Conservation (phyloP, 257 asterid genomes). For the Verbascum thapsus region DNA sequence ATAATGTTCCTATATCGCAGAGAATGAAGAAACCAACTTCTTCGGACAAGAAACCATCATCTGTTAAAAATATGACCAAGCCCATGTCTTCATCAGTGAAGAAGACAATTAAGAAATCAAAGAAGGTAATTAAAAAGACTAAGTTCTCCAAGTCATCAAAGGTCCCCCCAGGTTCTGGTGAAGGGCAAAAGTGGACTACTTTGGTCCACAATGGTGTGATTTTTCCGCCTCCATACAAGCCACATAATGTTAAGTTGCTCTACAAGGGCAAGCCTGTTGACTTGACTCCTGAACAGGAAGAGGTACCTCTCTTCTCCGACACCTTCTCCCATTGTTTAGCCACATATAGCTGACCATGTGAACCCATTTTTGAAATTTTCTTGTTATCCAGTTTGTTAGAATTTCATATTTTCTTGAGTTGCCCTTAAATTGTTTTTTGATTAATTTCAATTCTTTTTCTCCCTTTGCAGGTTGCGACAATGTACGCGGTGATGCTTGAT, state of each 20-base stretch:
- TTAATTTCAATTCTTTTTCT: conserved; percentile 4
- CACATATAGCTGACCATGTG: not conserved
- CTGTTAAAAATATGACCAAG: conserved; percentile 44
- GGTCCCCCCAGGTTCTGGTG: conserved; percentile 90
- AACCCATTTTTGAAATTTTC: conserved; percentile 13
- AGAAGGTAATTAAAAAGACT: conserved; percentile 57
- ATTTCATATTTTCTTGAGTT: not conserved
- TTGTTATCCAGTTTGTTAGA: not conserved
- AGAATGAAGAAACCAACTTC: conserved; percentile 57
- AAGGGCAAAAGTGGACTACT: conserved; percentile 96
- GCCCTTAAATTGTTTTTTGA: conserved; percentile 15
- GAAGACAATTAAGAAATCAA: conserved; percentile 50
- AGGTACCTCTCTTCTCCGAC: conserved; percentile 52
- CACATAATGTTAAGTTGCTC: conserved; percentile 91
- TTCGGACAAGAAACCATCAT: conserved; percentile 51
- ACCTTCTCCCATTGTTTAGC: not conserved
- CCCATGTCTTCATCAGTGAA: conserved; percentile 45
- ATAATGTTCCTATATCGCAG: conserved; percentile 69
- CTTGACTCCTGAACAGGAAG: conserved; percentile 91
- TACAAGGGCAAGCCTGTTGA: conserved; percentile 84
- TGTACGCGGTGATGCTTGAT: conserved; percentile 93
- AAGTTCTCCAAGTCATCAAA: conserved; percentile 75
- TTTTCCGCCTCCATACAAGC: conserved; percentile 93
- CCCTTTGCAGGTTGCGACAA: conserved; percentile 83
- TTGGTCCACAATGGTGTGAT: conserved; percentile 93